Evolutionary conservation across 179 eudicot genomes (phyloP), one percentile per base, ranked within the genome.

Genomic region (Vitellaria paradoxa): DNA sequence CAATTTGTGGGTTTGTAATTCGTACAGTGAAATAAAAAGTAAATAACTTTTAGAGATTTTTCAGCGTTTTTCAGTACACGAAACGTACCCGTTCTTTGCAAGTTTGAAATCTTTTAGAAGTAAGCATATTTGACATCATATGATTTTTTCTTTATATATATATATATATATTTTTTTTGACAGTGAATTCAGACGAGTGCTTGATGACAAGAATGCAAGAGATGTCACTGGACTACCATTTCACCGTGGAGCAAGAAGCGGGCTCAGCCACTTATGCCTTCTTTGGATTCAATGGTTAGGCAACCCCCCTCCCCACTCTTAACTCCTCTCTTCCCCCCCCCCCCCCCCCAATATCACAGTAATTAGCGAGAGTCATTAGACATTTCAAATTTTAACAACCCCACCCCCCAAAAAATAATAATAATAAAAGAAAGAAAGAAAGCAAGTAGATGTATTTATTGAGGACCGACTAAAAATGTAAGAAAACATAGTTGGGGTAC

Each of bases 151-250:
- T 56, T 59, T 56, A 11, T 15, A 56, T 3, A 9, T 68, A 9
- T 40, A 5, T n/a, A n/a, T n/a, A n/a, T n/a, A n/a, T n/a, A n/a
- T n/a, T n/a, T n/a, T 61, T 18, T 78, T 30, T 21, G 50, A 62
- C 84, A 86, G 89, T 82, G 40, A 86, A 86, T 23, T 61, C 89
- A 21, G 85, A 86, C 20, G 89, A 86, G 66, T 86, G 89, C 59
- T 61, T 86, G 82, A 71, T 86, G 84, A 86, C 89, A 18, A 80
- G 89, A 71, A 86, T 86, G 87, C 89, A 86, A 80, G 89, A 86
- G 75, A 86, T 86, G 89, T 86, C 89, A 7, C 64, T 86, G 76
- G 82, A 84, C 73, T 86, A 86, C 77, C 89, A 86, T 81, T 86
- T 86, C 72, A 84, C 83, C 0, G 89, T 86, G 63, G 89, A 86